Base-by-base conservation (phyloP, 352 stramenopile genomes). In the Thraustochytrium striatum region DNA sequence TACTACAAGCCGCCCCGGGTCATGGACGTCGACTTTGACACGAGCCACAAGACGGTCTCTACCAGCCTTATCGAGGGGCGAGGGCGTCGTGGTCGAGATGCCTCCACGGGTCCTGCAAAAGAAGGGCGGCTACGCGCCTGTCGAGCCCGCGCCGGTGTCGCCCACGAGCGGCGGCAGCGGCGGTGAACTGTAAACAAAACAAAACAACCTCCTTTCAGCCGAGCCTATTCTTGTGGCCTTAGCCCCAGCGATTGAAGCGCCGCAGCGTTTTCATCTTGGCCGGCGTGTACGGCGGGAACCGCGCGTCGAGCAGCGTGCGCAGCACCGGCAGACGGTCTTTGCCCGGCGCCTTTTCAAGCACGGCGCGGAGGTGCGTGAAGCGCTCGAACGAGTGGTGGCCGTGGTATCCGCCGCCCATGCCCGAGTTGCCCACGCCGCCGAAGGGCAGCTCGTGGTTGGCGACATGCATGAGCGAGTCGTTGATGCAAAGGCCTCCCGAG, bases 351-450 rank as follows among this genome's bases (percentile, higher is more conserved):
- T 69, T 72, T 5, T 69, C 13, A 9, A 80, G n/a, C 0, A 80
- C 70, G 36, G 70, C 70, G 28, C 79, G 79, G 11, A 58, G 13
- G 47, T 80, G 70, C 33, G 70, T 72, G 32, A 80, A 80, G 41
- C 25, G 7, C 1, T 80, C 28, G 47, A 80, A 80, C 16, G 21
- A 61, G 28, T 47, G 58, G 2, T 80, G 13, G 58, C 57, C 53
- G 39, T 75, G 68, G 41, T 95, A 95, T n/a, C n/a, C n/a, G 3
- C 85, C 73, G 9, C 91, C 90, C 83, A 93, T 91, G 59, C 91
- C 90, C 0, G 87, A 93, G 61, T 84, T 82, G 13, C 90, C 91
- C 1, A 95, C 89, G 8, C 90, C 90, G n/a, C 90, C 91, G 62
- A 95, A 95, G 7, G 91, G 91, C 35, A 87, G 41, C 2, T 87